Evolutionary conservation across 371 early-diverging fungal genomes (phyloP).

Genomic region (Mucor velutinosus): DNA sequence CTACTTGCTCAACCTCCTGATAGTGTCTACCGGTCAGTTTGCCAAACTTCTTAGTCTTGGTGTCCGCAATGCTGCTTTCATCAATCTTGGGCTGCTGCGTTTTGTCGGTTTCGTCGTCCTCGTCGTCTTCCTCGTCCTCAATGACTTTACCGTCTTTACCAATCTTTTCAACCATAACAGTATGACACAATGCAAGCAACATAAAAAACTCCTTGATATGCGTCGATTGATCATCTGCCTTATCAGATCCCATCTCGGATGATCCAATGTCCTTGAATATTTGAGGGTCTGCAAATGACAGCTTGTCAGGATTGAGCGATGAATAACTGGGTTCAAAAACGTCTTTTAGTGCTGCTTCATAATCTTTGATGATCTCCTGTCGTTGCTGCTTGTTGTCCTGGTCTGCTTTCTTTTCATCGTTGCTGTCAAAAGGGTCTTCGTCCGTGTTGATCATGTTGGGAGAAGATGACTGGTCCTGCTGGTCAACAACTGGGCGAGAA

Average conservation of each 20-base stretch:
- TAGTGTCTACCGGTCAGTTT: background rate
- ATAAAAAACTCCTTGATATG: conserved; percentile 74
- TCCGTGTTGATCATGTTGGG: background rate
- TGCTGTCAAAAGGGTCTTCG: conserved; percentile 8
- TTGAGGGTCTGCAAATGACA: conserved; percentile 86
- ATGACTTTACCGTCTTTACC: conserved; percentile 59
- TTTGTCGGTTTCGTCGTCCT: conserved; percentile 14
- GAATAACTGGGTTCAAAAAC: conserved; percentile 76
- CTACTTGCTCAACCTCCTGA: background rate
- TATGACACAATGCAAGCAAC: conserved; percentile 90
- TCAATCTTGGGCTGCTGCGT: conserved; percentile 19
- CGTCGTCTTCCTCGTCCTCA: conserved; percentile 28
- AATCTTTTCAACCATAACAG: conserved; percentile 82
- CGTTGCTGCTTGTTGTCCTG: conserved; percentile 21
- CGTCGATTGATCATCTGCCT: background rate
- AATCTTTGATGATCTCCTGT: conserved; percentile 55
- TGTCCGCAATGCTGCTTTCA: background rate
- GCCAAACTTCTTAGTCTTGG: background rate
- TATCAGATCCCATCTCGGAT: background rate
- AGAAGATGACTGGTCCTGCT: background rate
- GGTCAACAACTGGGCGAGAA: background rate
- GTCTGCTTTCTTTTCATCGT: conserved; percentile 9
- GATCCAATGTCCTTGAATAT: conserved; percentile 69
- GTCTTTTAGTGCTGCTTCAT: conserved; percentile 58
- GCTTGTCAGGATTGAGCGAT: conserved; percentile 61